A percentile compares a stretch with the other conserved stretches of the same genome.
These are phyloP conservation scores for Hymenochaete sp. DNA, from an alignment of 1,284 basidiomycete species.

Conservation along the genomic window DNA sequence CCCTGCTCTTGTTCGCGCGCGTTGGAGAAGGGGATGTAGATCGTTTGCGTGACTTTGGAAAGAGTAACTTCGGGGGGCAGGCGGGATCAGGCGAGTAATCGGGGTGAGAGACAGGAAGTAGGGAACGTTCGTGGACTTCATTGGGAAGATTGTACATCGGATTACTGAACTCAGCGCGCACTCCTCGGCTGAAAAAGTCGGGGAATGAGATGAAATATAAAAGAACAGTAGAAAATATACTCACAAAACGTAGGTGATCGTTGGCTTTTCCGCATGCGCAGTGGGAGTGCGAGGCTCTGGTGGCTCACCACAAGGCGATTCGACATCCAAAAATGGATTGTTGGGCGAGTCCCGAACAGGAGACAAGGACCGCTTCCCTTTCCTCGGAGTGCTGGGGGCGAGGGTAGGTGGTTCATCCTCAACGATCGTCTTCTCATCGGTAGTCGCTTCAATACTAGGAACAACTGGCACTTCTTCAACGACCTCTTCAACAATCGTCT, in stretches of 20 bases:
- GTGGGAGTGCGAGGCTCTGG: slow-evolving; percentile 16
- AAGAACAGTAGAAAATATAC: slow-evolving; percentile 1
- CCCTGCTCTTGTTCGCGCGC: neutral
- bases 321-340: slow-evolving; percentile 39
- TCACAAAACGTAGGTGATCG: slow-evolving; percentile 20
- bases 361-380: slow-evolving; percentile 17
- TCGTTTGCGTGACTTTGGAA: slow-evolving; percentile 13
- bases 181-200: slow-evolving; percentile 19
- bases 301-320: slow-evolving; percentile 7
- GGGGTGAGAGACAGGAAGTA: slow-evolving; percentile 21
- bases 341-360: slow-evolving; percentile 44
- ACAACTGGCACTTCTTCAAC: neutral
- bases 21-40: slow-evolving; percentile 10
- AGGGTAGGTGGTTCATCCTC: slow-evolving; percentile 20
- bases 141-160: slow-evolving; percentile 22
- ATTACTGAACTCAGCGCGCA: slow-evolving; percentile 19
- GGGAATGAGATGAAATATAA: slow-evolving; percentile 5
- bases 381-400: slow-evolving; percentile 13
- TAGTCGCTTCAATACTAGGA: neutral
- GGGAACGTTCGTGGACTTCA: slow-evolving; percentile 17
- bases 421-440: slow-evolving; percentile 15
- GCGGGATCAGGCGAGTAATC: slow-evolving; percentile 22
- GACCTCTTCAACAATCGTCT: slow-evolving; percentile 19
- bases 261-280: slow-evolving; percentile 17
- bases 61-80: slow-evolving; percentile 20